Evolutionary conservation across 139 green algal species (phyloP).

Genomic region (Edaphochlamys debaryana): DNA sequence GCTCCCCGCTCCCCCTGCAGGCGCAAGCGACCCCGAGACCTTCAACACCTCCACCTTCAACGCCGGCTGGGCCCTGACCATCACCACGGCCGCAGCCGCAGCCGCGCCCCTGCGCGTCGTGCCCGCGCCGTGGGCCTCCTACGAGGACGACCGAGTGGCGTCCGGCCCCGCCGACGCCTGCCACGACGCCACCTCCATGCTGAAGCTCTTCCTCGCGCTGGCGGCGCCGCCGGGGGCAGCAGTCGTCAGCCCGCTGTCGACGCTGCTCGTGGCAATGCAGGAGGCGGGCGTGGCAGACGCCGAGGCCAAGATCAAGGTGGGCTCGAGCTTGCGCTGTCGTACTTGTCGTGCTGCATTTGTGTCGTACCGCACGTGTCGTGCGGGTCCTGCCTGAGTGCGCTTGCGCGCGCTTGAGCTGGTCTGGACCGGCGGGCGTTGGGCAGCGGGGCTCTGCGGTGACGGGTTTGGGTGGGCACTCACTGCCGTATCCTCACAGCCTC

Average conservation of each 20-base stretch:
- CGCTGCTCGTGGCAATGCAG: constrained; percentile 29
- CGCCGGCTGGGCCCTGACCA: constrained; percentile 18
- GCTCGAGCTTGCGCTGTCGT: neutral
- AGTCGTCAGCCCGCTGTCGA: neutral
- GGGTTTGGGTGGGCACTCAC: too few relatives aligned
- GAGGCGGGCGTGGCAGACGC: constrained; percentile 1
- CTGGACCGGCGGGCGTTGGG: too few relatives aligned
- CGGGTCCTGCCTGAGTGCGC: too few relatives aligned
- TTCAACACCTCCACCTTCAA: constrained; percentile 11
- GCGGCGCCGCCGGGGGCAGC: neutral
- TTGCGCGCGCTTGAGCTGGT: too few relatives aligned
- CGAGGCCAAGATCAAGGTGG: constrained; percentile 30
- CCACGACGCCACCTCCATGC: constrained; percentile 16
- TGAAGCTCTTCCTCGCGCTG: constrained; percentile 26
- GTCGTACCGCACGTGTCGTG: neutral
- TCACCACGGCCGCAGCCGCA: neutral
- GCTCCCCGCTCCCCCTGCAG: too few relatives aligned
- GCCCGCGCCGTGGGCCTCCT: constrained; percentile 2
- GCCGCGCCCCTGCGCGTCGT: constrained; percentile 25
- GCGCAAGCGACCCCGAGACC: neutral
- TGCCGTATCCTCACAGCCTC: too few relatives aligned
- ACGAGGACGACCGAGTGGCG: constrained; percentile 1
- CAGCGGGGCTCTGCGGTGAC: too few relatives aligned
- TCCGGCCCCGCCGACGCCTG: neutral
- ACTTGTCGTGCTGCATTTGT: neutral